These are phyloP conservation scores for Colletotrichum liaoningense DNA, from an alignment of 2,329 filamentous ascomycete species.

Conservation along the genomic window DNA sequence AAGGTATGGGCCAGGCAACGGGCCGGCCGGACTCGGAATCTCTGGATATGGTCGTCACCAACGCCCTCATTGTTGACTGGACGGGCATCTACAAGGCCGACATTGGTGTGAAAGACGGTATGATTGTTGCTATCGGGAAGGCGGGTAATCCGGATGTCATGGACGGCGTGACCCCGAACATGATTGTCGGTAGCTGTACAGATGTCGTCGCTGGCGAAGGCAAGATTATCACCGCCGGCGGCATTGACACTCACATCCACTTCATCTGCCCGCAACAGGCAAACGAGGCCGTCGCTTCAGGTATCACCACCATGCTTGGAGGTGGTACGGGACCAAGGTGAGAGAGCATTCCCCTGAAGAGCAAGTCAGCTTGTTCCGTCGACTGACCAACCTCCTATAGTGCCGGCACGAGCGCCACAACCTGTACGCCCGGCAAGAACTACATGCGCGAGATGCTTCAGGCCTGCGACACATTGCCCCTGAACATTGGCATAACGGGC, in stretches of 20 bases:
- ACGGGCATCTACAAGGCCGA: slow-evolving; percentile 96
- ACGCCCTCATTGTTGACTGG: slow-evolving; percentile 91
- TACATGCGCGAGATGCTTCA: slow-evolving; percentile 92
- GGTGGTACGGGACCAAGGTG: slow-evolving; percentile 92
- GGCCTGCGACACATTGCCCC: slow-evolving; percentile 81
- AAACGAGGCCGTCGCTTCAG: slow-evolving; percentile 83
- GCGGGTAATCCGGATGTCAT: slow-evolving; percentile 98
- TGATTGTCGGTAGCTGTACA: slow-evolving; percentile 89
- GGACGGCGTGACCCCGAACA: slow-evolving; percentile 81
- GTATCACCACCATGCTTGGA: slow-evolving; percentile 90
- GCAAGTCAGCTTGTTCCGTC: neutral
- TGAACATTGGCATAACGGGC: slow-evolving; percentile 92
- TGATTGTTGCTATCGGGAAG: slow-evolving; percentile 91
- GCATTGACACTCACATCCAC: slow-evolving; percentile 91
- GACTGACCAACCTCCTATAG: slow-evolving; percentile 55
- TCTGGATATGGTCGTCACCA: slow-evolving; percentile 88
- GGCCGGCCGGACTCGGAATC: slow-evolving; percentile 78
- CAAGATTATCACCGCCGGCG: slow-evolving; percentile 91
- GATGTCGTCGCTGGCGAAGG: slow-evolving; percentile 93
- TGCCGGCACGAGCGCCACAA: slow-evolving; percentile 91
- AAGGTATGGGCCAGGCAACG: slow-evolving; percentile 95
- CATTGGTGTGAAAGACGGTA: slow-evolving; percentile 89
- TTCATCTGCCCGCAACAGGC: slow-evolving; percentile 96
- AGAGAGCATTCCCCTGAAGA: slow-evolving; percentile 37
- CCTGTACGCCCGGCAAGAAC: slow-evolving; percentile 87